Conservation (phyloP, 345 rosid genomes). For the Eucalyptus regnans region DNA sequence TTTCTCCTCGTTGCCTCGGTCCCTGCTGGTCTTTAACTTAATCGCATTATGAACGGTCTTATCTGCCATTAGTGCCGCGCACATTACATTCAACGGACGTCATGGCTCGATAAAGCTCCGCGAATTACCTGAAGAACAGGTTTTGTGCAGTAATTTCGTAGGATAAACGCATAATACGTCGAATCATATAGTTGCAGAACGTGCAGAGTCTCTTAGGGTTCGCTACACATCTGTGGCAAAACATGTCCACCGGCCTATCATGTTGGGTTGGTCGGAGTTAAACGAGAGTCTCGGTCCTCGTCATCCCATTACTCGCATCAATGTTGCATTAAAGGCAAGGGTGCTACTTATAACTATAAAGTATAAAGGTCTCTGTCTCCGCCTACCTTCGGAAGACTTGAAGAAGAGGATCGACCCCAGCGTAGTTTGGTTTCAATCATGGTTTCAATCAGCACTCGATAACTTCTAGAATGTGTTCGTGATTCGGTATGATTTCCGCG, state of each 20-base stretch:
- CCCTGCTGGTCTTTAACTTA: neutral
- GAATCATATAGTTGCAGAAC: neutral
- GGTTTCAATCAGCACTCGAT: neutral
- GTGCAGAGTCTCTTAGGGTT: neutral
- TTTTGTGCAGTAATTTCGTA: neutral
- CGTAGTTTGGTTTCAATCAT: neutral
- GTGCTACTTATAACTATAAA: neutral
- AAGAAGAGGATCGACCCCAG: neutral
- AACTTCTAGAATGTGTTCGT: neutral
- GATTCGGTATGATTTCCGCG: neutral
- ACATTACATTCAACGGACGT: neutral
- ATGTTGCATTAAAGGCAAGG: neutral
- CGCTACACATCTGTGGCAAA: neutral
- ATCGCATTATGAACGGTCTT: neutral
- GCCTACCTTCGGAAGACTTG: neutral
- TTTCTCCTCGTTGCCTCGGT: neutral
- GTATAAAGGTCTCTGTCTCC: neutral
- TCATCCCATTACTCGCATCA: neutral
- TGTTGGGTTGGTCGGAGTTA: neutral
- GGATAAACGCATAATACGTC: neutral
- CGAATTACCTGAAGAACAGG: neutral
- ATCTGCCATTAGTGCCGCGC: neutral
- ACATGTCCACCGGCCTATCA: neutral
- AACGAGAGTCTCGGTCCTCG: neutral
- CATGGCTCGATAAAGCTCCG: neutral